phyloP scores from a whole-genome alignment of 1,139 yeast species.

The Pichia sp. region DNA sequence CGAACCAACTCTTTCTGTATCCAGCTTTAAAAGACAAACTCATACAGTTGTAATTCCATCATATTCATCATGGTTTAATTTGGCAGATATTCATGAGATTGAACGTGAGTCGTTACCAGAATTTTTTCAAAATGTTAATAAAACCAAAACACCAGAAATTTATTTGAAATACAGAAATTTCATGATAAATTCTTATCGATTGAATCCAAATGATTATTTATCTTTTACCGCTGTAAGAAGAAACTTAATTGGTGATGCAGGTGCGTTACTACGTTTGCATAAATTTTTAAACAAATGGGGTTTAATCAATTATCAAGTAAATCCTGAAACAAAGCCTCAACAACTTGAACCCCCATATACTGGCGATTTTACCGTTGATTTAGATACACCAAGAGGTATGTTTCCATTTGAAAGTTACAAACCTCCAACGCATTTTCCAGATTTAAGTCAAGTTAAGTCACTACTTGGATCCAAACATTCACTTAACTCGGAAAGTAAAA shows the following conservation, averaged over 20 bases:
- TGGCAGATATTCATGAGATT: slow-evolving; percentile 59
- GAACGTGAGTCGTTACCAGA: slow-evolving; percentile 81
- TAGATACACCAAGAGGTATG: slow-evolving; percentile 90
- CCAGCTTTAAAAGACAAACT: slow-evolving; percentile 46
- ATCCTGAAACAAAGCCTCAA: slow-evolving; percentile 61
- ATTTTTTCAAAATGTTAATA: slow-evolving; percentile 65
- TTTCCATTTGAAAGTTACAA: slow-evolving; percentile 86
- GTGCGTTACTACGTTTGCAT: slow-evolving; percentile 85
- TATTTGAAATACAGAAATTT: slow-evolving; percentile 87
- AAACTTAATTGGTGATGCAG: slow-evolving; percentile 93
- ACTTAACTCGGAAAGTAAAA: too few species aligned
- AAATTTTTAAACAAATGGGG: slow-evolving; percentile 95
- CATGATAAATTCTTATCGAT: slow-evolving; percentile 85
- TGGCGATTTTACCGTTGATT: slow-evolving; percentile 60
- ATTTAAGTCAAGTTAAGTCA: slow-evolving; percentile 50
- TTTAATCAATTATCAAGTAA: slow-evolving; percentile 85
- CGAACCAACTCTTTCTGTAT: slow-evolving; percentile 17
- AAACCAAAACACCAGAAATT: slow-evolving; percentile 77
- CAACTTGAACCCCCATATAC: slow-evolving; percentile 68
- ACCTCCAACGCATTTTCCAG: slow-evolving; percentile 48
- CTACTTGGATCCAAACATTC: slow-evolving; percentile 30
- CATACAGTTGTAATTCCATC: slow-evolving; percentile 92
- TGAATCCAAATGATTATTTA: slow-evolving; percentile 88
- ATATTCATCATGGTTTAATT: slow-evolving; percentile 84
- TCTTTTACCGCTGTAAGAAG: slow-evolving; percentile 94